Percentiles rank a stretch among this genome's conserved stretches.
Evolutionary conservation across 495 filamentous ascomycete genomes (phyloP).

Genomic region (Terfezia boudieri): DNA sequence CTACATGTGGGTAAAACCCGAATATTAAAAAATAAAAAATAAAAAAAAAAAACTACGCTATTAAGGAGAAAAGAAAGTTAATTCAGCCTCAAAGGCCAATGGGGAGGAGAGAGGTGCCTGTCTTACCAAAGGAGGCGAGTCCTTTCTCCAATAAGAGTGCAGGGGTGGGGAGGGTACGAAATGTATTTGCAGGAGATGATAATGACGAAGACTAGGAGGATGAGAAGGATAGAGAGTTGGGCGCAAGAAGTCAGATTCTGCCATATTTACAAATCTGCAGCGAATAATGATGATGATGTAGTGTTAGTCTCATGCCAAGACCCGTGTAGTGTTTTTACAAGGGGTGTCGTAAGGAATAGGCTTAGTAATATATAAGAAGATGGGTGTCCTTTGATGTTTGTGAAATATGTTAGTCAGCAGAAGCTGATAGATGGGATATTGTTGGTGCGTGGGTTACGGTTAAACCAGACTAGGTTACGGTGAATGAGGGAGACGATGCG

Average conservation of each 20-base stretch:
- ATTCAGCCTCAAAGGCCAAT: constrained; percentile 8
- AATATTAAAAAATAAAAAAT: too few relatives aligned
- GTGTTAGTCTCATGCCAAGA: too few relatives aligned
- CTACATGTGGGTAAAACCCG: too few relatives aligned
- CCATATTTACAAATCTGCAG: constrained; percentile 56
- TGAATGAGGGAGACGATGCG: constrained; percentile 18
- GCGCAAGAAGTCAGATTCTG: constrained; percentile 52
- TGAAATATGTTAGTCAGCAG: constrained; percentile 81
- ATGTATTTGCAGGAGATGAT: constrained; percentile 18
- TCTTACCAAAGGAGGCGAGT: constrained; percentile 7
- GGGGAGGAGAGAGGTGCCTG: background rate
- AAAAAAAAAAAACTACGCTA: too few relatives aligned
- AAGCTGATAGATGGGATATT: constrained; percentile 93
- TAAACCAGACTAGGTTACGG: too few relatives aligned
- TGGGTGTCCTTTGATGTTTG: constrained; percentile 64
- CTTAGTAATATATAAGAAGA: constrained; percentile 76
- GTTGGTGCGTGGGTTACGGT: constrained; percentile 46
- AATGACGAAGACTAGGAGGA: constrained; percentile 5
- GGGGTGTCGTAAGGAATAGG: constrained; percentile 71
- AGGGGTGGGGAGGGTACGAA: constrained; percentile 16
- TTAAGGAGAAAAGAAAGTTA: constrained; percentile 12
- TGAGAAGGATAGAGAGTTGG: constrained; percentile 15
- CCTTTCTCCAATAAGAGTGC: constrained; percentile 15
- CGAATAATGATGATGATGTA: constrained; percentile 63
- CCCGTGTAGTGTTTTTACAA: too few relatives aligned